A percentile compares a stretch with the other conserved stretches of the same genome.
Conservation (phyloP, 2,329 filamentous ascomycete genomes). For the Epichloe gansuensis region DNA sequence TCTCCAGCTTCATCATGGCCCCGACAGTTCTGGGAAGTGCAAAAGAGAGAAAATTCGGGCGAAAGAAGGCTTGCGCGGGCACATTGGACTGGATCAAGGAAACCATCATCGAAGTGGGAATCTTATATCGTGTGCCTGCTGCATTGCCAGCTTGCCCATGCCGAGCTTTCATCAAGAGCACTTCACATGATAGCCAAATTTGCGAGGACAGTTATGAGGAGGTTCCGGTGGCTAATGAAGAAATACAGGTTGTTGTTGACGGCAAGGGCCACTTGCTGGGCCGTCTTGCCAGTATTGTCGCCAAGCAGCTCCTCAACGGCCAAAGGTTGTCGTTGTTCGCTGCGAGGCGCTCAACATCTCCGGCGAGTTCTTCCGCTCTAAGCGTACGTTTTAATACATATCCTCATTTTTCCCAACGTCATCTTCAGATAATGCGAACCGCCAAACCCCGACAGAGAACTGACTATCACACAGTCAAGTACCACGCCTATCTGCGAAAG, state of each 20-base stretch:
- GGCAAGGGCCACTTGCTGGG: constrained; percentile 99
- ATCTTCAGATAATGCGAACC: too few relatives aligned
- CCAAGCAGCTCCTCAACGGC: constrained; percentile 97
- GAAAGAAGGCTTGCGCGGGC: constrained; percentile 5
- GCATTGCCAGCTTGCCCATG: neutral
- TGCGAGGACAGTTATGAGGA: constrained; percentile 1
- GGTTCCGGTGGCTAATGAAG: constrained; percentile 13
- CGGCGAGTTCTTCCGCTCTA: constrained; percentile 99
- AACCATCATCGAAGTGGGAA: neutral
- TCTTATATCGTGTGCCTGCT: constrained; percentile 2
- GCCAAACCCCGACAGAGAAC: constrained; percentile 16
- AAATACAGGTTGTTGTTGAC: constrained; percentile 83
- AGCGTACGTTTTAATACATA: constrained; percentile 65
- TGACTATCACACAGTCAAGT: constrained; percentile 76
- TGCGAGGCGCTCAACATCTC: constrained; percentile 99
- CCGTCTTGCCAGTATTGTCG: constrained; percentile 94
- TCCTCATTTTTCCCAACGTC: neutral
- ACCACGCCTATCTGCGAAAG: constrained; percentile 99
- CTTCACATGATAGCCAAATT: neutral
- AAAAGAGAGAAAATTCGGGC: constrained; percentile 1
- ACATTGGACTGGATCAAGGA: constrained; percentile 1
- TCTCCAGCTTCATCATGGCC: constrained; percentile 4
- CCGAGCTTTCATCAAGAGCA: neutral
- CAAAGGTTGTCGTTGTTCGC: constrained; percentile 98
- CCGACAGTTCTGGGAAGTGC: constrained; percentile 4